Base-by-base conservation (phyloP, 1,139 yeast genomes). In the Starmera stellimalicola region DNA sequence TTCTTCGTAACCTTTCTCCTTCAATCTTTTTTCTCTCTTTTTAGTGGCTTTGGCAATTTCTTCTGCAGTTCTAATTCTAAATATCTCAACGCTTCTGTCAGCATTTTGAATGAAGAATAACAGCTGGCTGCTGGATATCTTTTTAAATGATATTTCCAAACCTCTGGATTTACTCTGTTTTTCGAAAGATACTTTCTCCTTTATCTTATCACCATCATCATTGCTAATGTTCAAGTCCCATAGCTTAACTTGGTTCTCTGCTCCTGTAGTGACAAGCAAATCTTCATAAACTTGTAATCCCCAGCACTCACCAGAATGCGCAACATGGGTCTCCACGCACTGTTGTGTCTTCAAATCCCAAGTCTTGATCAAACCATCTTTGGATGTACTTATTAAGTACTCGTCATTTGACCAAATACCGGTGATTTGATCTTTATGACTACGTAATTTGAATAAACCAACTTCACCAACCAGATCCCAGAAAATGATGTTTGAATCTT, bases 381-480 rank as follows among this genome's bases (percentile, higher is more conserved):
- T 88, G 6, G 94, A 74, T 1, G 79, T 75, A 45, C 87, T 76
- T 27, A 87, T 48, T 22, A 91, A 60, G 68, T 82, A 83, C 41
- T 79, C 80, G 38, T 78, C 87, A 51, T 71, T 52, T 39, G 53
- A 48, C 59, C 76, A 82, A 6, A 65, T 40, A 0, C 94, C 94
- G 1, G 95, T 87, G 44, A 91, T 80, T 48, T 78, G 84, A 45
- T 87, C 93, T 53, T 83, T 79, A 55, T 93, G 98, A 6, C 96
- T 88, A 54, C 85, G 75, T 38, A 91, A 66, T 50, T 88, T 79
- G 61, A 73, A 83, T 31, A 88, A 60, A 8, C 99, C 99, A 29
- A 74, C 78, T 63, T 91, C 99, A 11, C 84, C 83, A 8, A 91
- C 91, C 40, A 91, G 70, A 60, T 91, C 99, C 99, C 99, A 91